Conservation (phyloP, 2,329 filamentous ascomycete genomes). For the Corynespora cassiicola region DNA sequence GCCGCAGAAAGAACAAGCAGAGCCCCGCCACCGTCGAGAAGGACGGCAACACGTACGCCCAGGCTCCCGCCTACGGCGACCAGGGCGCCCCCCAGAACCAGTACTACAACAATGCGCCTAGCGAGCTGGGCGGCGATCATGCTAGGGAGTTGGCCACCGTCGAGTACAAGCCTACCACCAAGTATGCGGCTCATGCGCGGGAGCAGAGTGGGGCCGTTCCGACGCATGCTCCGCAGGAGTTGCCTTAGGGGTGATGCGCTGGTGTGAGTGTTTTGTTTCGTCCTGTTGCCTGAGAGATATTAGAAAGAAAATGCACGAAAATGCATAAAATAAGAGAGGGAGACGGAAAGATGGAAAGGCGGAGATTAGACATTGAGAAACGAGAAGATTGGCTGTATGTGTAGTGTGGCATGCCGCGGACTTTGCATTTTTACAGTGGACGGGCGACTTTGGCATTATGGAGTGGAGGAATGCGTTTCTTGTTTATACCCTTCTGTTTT, state of each 20-base stretch:
- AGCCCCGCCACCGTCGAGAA: constrained; percentile 10
- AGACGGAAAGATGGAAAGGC: no score
- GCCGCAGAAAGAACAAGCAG: constrained; percentile 9
- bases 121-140: constrained; percentile 9
- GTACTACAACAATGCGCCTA: constrained; percentile 9
- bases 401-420: no score
- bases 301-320: no score
- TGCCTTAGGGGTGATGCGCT: constrained; percentile 7
- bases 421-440: no score
- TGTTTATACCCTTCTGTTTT: no score
- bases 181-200: constrained; percentile 19
- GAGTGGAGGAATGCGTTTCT: no score
- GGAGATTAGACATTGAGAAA: no score
- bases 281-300: no score
- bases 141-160: constrained; percentile 6
- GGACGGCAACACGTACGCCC: constrained; percentile 6
- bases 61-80: constrained; percentile 11
- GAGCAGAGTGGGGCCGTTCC: background rate
- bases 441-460: no score
- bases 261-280: background rate
- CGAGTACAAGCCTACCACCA: constrained; percentile 21
- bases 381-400: no score
- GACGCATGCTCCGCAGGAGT: constrained; percentile 13
- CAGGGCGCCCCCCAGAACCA: constrained; percentile 5
- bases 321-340: no score